Percentiles rank a stretch among this genome's conserved stretches.
These are phyloP conservation scores for Nadsonia commutata DNA, from an alignment of 1,139 yeast genomes.

Conservation along the genomic window DNA sequence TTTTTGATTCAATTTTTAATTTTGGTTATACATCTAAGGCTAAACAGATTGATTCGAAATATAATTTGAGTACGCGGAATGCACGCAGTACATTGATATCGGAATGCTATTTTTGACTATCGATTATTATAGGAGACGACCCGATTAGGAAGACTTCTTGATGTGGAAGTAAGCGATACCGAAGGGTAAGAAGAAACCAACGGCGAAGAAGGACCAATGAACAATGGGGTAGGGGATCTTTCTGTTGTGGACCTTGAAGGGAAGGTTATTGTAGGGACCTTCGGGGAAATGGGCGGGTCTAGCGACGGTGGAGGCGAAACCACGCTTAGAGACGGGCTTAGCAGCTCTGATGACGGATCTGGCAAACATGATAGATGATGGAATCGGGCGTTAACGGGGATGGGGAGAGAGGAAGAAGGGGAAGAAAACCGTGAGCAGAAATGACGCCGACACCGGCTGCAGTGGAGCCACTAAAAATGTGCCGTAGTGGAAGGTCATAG, in stretches of 20 bases:
- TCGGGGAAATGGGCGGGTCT: conserved; percentile 42
- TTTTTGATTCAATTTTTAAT: too few species aligned
- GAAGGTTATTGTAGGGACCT: conserved; percentile 84
- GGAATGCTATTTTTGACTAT: too few species aligned
- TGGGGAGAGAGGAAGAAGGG: neutral
- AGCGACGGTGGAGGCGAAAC: conserved; percentile 19
- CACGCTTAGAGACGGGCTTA: conserved; percentile 15
- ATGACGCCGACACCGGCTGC: too few species aligned
- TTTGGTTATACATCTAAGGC: too few species aligned
- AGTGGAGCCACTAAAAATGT: too few species aligned
- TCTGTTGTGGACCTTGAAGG: conserved; percentile 87
- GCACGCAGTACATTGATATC: too few species aligned
- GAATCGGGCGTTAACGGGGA: conserved; percentile 1
- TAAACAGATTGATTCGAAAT: too few species aligned
- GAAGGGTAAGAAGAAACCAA: conserved; percentile 26
- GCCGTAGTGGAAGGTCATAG: too few species aligned
- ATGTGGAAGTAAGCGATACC: conserved; percentile 24
- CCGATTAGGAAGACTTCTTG: conserved; percentile 22
- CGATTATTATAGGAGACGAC: too few species aligned
- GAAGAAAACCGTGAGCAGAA: neutral
- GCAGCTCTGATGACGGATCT: conserved; percentile 6
- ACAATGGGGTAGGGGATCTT: conserved; percentile 72
- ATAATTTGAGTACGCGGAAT: too few species aligned
- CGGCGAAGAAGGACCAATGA: conserved; percentile 58
- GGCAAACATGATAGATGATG: conserved; percentile 1